Percentiles rank a stretch among this genome's conserved stretches.
Conservation (phyloP, 192 early-diverging fungal genomes). For the Linnemannia zychae region DNA sequence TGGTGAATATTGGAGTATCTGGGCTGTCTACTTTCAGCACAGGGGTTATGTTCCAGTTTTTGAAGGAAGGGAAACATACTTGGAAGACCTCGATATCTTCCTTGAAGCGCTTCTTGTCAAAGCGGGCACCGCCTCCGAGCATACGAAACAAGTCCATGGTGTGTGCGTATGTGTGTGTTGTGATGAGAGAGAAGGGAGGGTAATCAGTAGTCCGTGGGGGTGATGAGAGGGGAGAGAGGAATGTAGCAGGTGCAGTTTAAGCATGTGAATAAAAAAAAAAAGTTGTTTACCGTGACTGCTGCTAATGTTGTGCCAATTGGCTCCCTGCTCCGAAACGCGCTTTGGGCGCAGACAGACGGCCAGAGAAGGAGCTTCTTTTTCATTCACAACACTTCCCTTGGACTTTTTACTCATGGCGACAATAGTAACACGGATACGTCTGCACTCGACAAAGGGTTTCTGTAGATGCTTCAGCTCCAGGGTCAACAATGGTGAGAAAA, state of each 20-base stretch:
- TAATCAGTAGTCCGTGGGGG: neutral
- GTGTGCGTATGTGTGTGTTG: neutral
- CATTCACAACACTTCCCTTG: neutral
- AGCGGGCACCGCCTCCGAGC: conserved; percentile 89
- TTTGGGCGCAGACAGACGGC: neutral
- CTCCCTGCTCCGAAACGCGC: conserved; percentile 3
- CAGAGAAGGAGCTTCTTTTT: neutral
- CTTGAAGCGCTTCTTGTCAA: conserved; percentile 87
- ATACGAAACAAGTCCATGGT: conserved; percentile 85
- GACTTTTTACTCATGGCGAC: conserved; percentile 7
- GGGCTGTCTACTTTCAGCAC: neutral
- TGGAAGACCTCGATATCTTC: conserved; percentile 88
- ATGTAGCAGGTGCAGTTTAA: neutral
- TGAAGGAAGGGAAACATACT: conserved; percentile 54
- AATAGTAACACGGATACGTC: conserved; percentile 5
- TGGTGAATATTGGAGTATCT: neutral
- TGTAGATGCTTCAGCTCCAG: conserved; percentile 31
- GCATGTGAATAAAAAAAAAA: conserved; percentile 35
- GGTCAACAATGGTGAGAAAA: conserved; percentile 8
- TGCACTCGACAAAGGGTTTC: conserved; percentile 4
- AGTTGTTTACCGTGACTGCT: neutral
- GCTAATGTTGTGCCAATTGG: neutral
- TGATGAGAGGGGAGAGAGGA: neutral
- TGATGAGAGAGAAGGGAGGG: conserved; percentile 5
- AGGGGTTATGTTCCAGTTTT: neutral